Conservation (phyloP, 2,329 filamentous ascomycete species). For the Fusarium sp. region DNA sequence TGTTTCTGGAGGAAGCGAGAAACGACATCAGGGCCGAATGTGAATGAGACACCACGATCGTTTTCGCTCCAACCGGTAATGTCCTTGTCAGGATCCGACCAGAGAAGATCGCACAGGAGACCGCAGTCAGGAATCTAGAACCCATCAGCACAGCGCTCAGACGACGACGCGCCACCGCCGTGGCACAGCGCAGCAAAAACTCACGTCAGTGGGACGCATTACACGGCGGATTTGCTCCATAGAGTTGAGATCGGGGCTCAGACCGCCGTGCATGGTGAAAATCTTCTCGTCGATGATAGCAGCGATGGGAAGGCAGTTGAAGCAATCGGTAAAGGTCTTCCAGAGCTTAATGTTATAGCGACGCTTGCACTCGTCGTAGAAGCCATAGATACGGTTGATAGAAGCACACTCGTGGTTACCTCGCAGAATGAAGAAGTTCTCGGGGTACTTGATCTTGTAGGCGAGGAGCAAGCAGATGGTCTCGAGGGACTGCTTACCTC, state of each 20-base stretch:
- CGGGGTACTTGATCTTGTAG: conserved; percentile 99
- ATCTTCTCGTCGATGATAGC: conserved; percentile 99
- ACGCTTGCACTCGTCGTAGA: conserved; percentile 99
- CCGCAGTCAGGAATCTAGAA: conserved; percentile 95
- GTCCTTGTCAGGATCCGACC: conserved; percentile 99
- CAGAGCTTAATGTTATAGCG: conserved; percentile 99
- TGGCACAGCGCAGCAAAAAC: conserved; percentile 54
- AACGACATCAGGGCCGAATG: conserved; percentile 96
- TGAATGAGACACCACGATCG: conserved; percentile 98
- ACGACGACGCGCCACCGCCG: conserved; percentile 12
- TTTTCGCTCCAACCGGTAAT: conserved; percentile 99
- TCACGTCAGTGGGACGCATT: conserved; percentile 98
- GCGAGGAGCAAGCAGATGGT: conserved; percentile 96
- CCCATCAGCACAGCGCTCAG: conserved; percentile 16
- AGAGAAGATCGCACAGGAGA: conserved; percentile 95
- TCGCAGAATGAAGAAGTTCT: conserved; percentile 99
- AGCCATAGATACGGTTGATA: conserved; percentile 99
- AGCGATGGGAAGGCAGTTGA: conserved; percentile 98
- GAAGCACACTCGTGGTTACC: conserved; percentile 99
- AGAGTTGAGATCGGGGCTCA: conserved; percentile 97
- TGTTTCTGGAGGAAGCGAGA: conserved; percentile 98
- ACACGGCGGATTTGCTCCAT: conserved; percentile 99
- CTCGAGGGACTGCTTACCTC: conserved; percentile 99
- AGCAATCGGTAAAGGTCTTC: conserved; percentile 99
- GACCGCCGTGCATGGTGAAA: conserved; percentile 98